Base-by-base conservation (phyloP, 2,329 filamentous ascomycete genomes). In the Cytospora schulzeri region DNA sequence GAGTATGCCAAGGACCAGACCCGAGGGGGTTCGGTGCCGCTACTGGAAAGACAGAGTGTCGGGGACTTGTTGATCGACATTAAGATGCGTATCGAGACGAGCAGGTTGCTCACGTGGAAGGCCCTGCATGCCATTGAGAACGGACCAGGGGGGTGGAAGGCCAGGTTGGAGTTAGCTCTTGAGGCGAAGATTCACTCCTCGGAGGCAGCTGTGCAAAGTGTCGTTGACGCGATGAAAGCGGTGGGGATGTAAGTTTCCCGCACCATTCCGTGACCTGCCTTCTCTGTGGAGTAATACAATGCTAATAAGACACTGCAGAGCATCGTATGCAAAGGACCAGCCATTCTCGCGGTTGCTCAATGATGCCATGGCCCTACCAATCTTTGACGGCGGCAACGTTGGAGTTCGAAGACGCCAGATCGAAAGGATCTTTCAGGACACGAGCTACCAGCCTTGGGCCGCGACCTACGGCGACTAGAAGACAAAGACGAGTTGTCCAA, bases 351-450 rank as follows among this genome's bases (percentile, higher is more conserved):
- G 76, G 28, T 68, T 83, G 15, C 69, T 83, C 29, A 79, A 79
- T 41, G 77, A 78, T 65, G 81, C 79, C 0, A 75, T 80, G 66
- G 78, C 76, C 4, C 65, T 84, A 58, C 80, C 81, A 3, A 78
- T 80, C 28, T 85, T 85, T 62, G 83, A 85, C 65, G 81, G 82
- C 0, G 83, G 83, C 0, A 85, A 85, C 70, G 76, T 85, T 14
- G 83, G 83, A 0, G 78, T 85, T 8, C 73, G 83, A 50, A 76
- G 82, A 59, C 73, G 82, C 31, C 78, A 82, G 63, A 68, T 84
- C 62, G 78, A 84, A 69, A 73, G 75, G 62, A 72, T 83, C 24
- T 78, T 84, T 69, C 71, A 78, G 64, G 69, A 70, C 4, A 74
- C 79, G 0, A 76, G 70, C 2, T 85, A 84, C 69, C 72, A 80